Percentiles rank a stretch among this genome's conserved stretches.
Conservation (phyloP, 2,329 filamentous ascomycete genomes). For the Pseudogymnoascus pannorum region DNA sequence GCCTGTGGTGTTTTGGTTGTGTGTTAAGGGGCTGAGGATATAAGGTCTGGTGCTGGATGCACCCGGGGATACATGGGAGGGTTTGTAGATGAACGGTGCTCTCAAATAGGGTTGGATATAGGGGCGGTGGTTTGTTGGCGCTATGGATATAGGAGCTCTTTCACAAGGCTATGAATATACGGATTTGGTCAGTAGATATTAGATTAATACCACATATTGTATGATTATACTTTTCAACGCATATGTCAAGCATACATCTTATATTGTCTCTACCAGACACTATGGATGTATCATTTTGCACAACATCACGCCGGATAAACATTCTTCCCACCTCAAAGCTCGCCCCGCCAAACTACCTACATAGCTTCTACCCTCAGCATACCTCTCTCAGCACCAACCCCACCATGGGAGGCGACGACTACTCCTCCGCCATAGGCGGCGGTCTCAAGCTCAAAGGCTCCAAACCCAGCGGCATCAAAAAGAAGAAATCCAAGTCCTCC, state of each 20-base stretch:
- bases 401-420: conserved; percentile 67
- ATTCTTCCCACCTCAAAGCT: neutral
- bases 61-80: neutral
- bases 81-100: neutral
- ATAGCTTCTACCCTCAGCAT: neutral
- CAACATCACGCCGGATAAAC: neutral
- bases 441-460: conserved; percentile 79
- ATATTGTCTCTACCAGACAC: neutral
- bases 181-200: neutral
- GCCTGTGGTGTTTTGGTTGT: conserved; percentile 84
- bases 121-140: neutral
- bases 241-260: neutral
- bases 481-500: conserved; percentile 39
- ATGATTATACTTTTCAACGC: neutral
- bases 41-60: neutral
- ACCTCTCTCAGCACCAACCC: neutral
- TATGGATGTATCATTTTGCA: neutral
- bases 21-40: conserved; percentile 61
- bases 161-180: conserved; percentile 6
- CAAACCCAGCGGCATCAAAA: conserved; percentile 55
- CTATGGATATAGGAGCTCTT: conserved; percentile 5
- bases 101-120: neutral
- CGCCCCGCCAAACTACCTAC: neutral
- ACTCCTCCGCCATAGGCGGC: conserved; percentile 54
- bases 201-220: conserved; percentile 1